Percentiles rank a stretch among this genome's conserved stretches.
phyloP scores from a whole-genome alignment of 116 monocot species.

The Posidonia oceanica region DNA sequence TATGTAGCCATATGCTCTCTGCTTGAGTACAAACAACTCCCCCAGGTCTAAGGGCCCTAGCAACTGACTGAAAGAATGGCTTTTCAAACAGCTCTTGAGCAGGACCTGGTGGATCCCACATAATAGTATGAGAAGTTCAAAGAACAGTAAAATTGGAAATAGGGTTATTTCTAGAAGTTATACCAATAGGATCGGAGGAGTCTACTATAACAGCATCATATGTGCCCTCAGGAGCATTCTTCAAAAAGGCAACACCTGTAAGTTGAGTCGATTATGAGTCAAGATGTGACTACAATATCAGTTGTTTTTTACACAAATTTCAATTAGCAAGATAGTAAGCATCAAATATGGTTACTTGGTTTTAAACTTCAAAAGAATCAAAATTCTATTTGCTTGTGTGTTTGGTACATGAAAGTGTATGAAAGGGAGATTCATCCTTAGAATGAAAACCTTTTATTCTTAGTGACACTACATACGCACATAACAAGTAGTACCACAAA shows the following conservation, averaged over 20 bases:
- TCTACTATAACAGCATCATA: constrained; percentile 78
- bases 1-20: constrained; percentile 81
- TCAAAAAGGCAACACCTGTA: constrained; percentile 65
- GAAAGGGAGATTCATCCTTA: no score
- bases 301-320: background rate
- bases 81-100: constrained; percentile 78
- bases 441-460: no score
- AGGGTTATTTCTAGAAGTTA: background rate
- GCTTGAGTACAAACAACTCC: constrained; percentile 74
- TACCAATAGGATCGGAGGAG: constrained; percentile 74
- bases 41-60: constrained; percentile 57
- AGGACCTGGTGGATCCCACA: constrained; percentile 29
- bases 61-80: constrained; percentile 69
- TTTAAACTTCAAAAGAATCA: no score
- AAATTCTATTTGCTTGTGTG: no score
- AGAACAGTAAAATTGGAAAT: background rate
- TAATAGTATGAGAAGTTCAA: background rate
- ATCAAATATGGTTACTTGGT: no score
- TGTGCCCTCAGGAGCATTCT: constrained; percentile 40
- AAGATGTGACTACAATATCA: background rate
- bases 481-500: no score
- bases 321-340: no score
- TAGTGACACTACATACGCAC: no score
- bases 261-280: constrained; percentile 1
- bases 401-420: no score